These are phyloP conservation scores for Leptographium radiaticola DNA, from an alignment of 2,329 filamentous ascomycete species.

Conservation along the genomic window DNA sequence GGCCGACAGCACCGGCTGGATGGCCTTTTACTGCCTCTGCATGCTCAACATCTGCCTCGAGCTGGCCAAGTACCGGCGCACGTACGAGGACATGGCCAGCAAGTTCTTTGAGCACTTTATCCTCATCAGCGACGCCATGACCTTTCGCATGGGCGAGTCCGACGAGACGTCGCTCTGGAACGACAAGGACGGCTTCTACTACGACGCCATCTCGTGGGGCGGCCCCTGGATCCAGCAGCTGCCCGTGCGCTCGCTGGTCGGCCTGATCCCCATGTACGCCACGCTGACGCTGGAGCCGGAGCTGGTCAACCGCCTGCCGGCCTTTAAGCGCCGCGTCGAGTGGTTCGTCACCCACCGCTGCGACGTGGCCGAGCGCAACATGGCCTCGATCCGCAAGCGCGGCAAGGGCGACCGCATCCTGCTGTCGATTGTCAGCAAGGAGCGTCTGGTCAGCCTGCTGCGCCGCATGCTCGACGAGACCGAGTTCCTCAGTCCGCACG, in stretches of 20 bases:
- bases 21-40: slow-evolving; percentile 92
- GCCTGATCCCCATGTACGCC: slow-evolving; percentile 84
- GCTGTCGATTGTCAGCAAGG: slow-evolving; percentile 81
- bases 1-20: slow-evolving; percentile 96
- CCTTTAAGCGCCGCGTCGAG: slow-evolving; percentile 83
- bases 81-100: slow-evolving; percentile 91
- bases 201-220: slow-evolving; percentile 94
- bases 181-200: slow-evolving; percentile 94
- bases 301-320: slow-evolving; percentile 79
- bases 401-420: slow-evolving; percentile 84
- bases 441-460: slow-evolving; percentile 79
- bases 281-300: slow-evolving; percentile 88
- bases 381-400: slow-evolving; percentile 81
- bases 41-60: slow-evolving; percentile 97
- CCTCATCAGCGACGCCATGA: slow-evolving; percentile 96
- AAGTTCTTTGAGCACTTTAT: slow-evolving; percentile 99
- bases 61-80: slow-evolving; percentile 85
- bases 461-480: slow-evolving; percentile 87
- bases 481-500: slow-evolving; percentile 82
- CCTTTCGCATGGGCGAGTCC: slow-evolving; percentile 56
- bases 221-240: slow-evolving; percentile 88
- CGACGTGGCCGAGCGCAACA: slow-evolving; percentile 83
- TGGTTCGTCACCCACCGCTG: slow-evolving; percentile 88
- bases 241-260: slow-evolving; percentile 82
- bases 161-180: slow-evolving; percentile 87